A percentile compares a stretch with the other conserved stretches of the same genome.
phyloP scores from a whole-genome alignment of 352 stramenopile species.

The Phytopythium boreale region DNA sequence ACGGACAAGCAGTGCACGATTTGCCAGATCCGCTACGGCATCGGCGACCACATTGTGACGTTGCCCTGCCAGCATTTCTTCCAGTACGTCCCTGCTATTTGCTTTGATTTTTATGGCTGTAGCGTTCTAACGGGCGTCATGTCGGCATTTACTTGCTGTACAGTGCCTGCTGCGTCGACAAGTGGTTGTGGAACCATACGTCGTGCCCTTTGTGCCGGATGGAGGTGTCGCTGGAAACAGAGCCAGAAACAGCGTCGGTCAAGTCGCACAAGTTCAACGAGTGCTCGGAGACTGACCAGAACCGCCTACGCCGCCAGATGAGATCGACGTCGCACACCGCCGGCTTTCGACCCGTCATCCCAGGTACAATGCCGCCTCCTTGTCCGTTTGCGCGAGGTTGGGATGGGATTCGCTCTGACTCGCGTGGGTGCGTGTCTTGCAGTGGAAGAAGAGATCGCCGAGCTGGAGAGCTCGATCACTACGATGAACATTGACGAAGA shows the following conservation, averaged over 20 bases:
- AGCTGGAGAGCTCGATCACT: slow-evolving; percentile 2
- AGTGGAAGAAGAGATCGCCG: slow-evolving; percentile 6
- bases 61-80: slow-evolving; percentile 86
- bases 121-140: background rate
- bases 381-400: background rate
- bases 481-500: slow-evolving; percentile 11
- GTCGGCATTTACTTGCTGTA: slow-evolving; percentile 7
- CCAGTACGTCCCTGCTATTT: slow-evolving; percentile 51
- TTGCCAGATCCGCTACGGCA: slow-evolving; percentile 79
- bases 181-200: slow-evolving; percentile 85
- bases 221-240: slow-evolving; percentile 61
- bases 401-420: background rate
- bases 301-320: slow-evolving; percentile 72
- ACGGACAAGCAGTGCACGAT: slow-evolving; percentile 85
- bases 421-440: background rate
- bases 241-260: slow-evolving; percentile 27
- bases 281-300: slow-evolving; percentile 64
- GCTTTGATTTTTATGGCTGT: background rate
- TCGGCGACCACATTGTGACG: slow-evolving; percentile 82
- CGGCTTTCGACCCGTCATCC: slow-evolving; percentile 68
- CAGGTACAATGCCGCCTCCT: slow-evolving; percentile 28
- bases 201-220: slow-evolving; percentile 82
- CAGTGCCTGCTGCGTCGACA: slow-evolving; percentile 80
- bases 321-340: slow-evolving; percentile 62
- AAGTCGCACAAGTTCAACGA: slow-evolving; percentile 77